These are phyloP conservation scores for Coemansia sp. DNA, from an alignment of 192 early-diverging fungal genomes.

Conservation along the genomic window DNA sequence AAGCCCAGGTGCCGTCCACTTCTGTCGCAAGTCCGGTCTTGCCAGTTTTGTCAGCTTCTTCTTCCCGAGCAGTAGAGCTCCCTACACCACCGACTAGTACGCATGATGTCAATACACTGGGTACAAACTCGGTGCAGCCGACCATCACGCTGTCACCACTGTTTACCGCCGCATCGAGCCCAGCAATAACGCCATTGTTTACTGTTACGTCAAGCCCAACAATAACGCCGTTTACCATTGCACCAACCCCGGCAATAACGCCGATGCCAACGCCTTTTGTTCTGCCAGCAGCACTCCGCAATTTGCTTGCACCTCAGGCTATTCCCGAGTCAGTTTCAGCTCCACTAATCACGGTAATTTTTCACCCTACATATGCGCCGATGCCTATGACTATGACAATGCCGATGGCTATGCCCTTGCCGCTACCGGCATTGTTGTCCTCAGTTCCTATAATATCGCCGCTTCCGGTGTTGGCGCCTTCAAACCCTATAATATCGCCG, in stretches of 20 bases:
- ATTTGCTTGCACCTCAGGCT: background rate
- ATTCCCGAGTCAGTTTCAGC: background rate
- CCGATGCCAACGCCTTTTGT: too few relatives aligned
- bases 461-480: background rate
- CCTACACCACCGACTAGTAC: background rate
- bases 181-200: too few relatives aligned
- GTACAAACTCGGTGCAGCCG: background rate
- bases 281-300: background rate
- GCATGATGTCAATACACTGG: background rate
- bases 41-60: background rate
- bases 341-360: slow-evolving; percentile 10
- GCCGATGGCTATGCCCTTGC: background rate
- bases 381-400: background rate
- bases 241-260: background rate
- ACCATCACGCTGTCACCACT: background rate
- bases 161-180: background rate
- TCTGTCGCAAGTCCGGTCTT: background rate
- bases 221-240: background rate
- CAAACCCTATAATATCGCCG: background rate
- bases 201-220: background rate
- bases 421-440: background rate
- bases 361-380: slow-evolving; percentile 6
- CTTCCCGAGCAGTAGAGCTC: background rate
- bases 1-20: background rate
- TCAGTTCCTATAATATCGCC: background rate